Evolutionary conservation across 2,329 filamentous ascomycete genomes (phyloP), one percentile per base, ranked within the genome.

Genomic region (Phaeoacremonium minimum): DNA sequence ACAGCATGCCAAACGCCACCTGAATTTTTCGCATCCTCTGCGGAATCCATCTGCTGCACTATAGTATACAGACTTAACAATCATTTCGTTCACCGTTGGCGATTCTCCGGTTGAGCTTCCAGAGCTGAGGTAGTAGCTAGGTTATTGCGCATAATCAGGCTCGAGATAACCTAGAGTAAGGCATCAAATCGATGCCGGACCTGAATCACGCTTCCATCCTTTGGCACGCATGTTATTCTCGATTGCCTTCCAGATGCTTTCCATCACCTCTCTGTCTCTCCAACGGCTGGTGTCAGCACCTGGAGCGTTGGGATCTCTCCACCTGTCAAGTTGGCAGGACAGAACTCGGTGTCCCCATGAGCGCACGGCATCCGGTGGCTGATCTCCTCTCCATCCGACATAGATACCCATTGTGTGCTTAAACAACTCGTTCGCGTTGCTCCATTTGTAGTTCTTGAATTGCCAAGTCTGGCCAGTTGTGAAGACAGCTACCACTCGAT

Each of bases 391-490:
- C 87, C 89, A 97, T 4, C 93, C 93, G 3, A 98, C 81, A 54
- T 87, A 95, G 33, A 98, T 70, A 38, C 93, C 93, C 12, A 88
- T 72, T 3, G 88, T 86, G 54, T 96, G 87, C 47, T 81, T 80
- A 67, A 98, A 98, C 33, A 98, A 72, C 55, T 97, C 93, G 12
- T 81, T 75, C 0, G 93, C 87, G 38, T 85, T 83, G 48, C 83
- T 83, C 88, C 93, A 98, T 63, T 95, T 95, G 75, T 98, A 98
- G 48, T 81, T 86, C 66, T 96, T 95, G 68, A 98, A 98, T 64
- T 98, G 93, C 93, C 93, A 98, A 8, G 85, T 82, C 66, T 98
- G 93, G 20, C 93, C 93, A 0, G 93, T 98, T 0, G 93, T 98
- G 66, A 98, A 97, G 39, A 98, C 90, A 11, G 87, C 93, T 2